Conservation (phyloP, 139 green algal genomes). For the Eudorina sp. region DNA sequence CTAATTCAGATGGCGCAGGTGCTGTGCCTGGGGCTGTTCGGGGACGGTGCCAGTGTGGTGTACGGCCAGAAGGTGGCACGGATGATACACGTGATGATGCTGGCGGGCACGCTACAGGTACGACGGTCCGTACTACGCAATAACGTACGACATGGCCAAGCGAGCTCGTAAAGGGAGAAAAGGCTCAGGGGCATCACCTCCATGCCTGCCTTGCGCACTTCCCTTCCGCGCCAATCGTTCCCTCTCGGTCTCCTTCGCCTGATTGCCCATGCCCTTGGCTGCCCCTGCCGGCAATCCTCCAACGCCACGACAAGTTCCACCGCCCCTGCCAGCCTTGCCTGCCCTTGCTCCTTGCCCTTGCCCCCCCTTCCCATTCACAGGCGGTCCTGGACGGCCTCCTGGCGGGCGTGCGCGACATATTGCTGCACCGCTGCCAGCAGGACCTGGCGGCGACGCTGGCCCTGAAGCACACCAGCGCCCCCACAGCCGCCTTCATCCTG, state of each 20-base stretch:
- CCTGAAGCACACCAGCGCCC: neutral
- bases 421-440: conserved; percentile 25
- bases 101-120: conserved; percentile 25
- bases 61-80: conserved; percentile 22
- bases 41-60: neutral
- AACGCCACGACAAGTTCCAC: no score
- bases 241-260: no score
- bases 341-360: neutral
- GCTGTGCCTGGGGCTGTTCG: conserved; percentile 17
- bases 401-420: neutral
- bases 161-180: no score
- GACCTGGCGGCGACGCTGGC: conserved; percentile 1
- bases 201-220: no score
- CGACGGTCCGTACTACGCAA: neutral
- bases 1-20: conserved; percentile 36
- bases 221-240: no score
- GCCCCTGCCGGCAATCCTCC: no score
- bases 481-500: conserved; percentile 30
- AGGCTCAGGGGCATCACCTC: no score
- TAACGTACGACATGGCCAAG: neutral
- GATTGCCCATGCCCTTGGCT: no score
- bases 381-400: neutral
- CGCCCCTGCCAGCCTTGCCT: no score
- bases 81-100: conserved; percentile 14
- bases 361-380: neutral